Percentiles rank a stretch among this genome's conserved stretches.
Conservation (phyloP, 148 eudicot species). For the Rhododendron simsii region DNA sequence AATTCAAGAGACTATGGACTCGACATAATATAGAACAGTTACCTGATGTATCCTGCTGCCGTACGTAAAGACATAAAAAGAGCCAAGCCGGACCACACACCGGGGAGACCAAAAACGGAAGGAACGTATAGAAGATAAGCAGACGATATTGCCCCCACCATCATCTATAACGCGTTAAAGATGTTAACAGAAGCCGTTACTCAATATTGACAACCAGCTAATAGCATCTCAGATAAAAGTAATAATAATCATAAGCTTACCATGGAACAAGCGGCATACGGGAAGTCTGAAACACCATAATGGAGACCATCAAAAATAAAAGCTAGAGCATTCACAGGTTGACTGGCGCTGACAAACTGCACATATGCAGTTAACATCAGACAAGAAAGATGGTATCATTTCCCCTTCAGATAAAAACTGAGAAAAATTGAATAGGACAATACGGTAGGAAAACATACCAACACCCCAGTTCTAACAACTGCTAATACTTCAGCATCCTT, state of each 20-base stretch:
- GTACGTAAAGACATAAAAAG: constrained; percentile 78
- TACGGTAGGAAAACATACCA: constrained; percentile 38
- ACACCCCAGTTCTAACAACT: constrained; percentile 61
- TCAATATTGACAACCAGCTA: background rate
- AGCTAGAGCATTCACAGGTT: constrained; percentile 87
- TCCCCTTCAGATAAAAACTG: background rate
- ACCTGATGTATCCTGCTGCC: constrained; percentile 81
- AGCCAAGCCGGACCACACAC: constrained; percentile 87
- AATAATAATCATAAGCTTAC: constrained; percentile 26
- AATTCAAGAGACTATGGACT: background rate
- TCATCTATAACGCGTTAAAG: constrained; percentile 41
- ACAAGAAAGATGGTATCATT: background rate
- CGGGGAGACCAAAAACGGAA: constrained; percentile 60
- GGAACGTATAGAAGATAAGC: constrained; percentile 67
- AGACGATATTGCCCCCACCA: constrained; percentile 70
- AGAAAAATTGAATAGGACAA: background rate
- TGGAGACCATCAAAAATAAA: constrained; percentile 90
- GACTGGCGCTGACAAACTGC: constrained; percentile 93
- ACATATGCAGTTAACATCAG: background rate
- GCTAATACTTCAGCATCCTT: constrained; percentile 61
- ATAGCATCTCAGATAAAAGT: background rate
- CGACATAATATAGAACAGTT: background rate
- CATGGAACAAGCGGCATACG: constrained; percentile 81
- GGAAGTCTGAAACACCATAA: constrained; percentile 86
- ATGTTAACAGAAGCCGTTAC: background rate